Conservation (phyloP, 495 filamentous ascomycete genomes). For the Niebla homalea region DNA sequence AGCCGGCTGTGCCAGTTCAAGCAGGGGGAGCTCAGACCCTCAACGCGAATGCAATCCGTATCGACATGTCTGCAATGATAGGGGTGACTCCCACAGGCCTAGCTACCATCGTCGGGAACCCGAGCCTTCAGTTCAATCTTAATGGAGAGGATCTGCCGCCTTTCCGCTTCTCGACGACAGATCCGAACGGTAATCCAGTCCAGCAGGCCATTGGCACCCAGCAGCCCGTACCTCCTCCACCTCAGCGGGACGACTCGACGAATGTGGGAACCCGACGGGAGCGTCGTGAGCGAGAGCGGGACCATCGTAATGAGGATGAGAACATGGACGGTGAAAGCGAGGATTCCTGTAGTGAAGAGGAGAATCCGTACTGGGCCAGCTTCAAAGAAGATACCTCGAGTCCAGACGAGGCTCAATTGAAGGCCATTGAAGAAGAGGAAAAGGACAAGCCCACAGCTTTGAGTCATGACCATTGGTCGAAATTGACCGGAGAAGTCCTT, state of each 20-base stretch:
- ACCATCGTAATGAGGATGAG: constrained; percentile 8
- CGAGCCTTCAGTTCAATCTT: background rate
- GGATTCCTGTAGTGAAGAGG: constrained; percentile 21
- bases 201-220: background rate
- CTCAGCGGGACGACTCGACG: constrained; percentile 1
- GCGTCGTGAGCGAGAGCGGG: constrained; percentile 4
- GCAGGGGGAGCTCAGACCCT: background rate
- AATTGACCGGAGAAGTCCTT: constrained; percentile 40
- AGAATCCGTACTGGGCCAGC: constrained; percentile 36
- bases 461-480: constrained; percentile 48
- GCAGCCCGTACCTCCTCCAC: background rate
- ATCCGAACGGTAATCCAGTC: background rate
- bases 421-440: constrained; percentile 36
- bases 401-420: constrained; percentile 47
- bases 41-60: background rate
- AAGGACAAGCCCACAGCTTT: constrained; percentile 39
- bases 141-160: constrained; percentile 1
- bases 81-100: background rate
- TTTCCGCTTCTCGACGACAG: background rate
- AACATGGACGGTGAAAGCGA: constrained; percentile 12
- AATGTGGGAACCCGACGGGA: constrained; percentile 2
- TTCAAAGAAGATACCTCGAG: constrained; percentile 42
- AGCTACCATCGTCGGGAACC: background rate
- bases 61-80: constrained; percentile 1
- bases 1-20: background rate